A percentile compares a stretch with the other conserved stretches of the same genome.
These are phyloP conservation scores for Curvularia eragrostidis DNA, from an alignment of 2,329 filamentous ascomycete genomes.

Conservation along the genomic window DNA sequence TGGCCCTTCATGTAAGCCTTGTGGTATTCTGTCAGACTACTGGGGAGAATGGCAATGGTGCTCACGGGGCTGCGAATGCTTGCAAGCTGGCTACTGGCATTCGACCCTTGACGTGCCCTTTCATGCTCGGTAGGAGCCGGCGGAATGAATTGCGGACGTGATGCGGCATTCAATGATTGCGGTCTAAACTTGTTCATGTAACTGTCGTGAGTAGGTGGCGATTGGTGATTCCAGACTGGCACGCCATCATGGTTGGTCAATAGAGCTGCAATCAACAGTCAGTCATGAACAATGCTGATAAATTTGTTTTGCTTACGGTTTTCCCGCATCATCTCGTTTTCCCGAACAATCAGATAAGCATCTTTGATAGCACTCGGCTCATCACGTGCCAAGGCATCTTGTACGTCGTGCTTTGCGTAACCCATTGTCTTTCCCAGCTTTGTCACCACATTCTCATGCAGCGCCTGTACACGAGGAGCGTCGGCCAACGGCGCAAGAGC, in stretches of 20 bases:
- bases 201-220: conserved; percentile 59
- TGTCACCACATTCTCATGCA: conserved; percentile 90
- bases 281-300: conserved; percentile 12
- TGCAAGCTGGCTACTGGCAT: conserved; percentile 49
- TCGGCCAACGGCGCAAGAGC: conserved; percentile 77
- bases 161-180: conserved; percentile 41
- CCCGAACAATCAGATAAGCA: conserved; percentile 95
- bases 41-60: conserved; percentile 90
- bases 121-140: conserved; percentile 44
- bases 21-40: conserved; percentile 88
- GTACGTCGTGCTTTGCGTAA: conserved; percentile 91
- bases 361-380: conserved; percentile 99
- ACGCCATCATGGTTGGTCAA: conserved; percentile 58
- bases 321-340: conserved; percentile 96
- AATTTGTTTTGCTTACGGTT: conserved; percentile 72
- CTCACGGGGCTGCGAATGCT: conserved; percentile 60
- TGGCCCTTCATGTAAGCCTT: conserved; percentile 83
- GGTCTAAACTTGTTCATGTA: conserved; percentile 42
- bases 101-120: conserved; percentile 54
- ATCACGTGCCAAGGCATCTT: conserved; percentile 87
- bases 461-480: conserved; percentile 80
- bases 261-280: conserved; percentile 54
- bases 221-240: conserved; percentile 63
- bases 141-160: conserved; percentile 44
- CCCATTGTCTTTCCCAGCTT: conserved; percentile 99